A percentile compares a stretch with the other conserved stretches of the same genome.
phyloP scores from a whole-genome alignment of 1,284 basidiomycete species.

The Trichosporon coremiiforme region DNA sequence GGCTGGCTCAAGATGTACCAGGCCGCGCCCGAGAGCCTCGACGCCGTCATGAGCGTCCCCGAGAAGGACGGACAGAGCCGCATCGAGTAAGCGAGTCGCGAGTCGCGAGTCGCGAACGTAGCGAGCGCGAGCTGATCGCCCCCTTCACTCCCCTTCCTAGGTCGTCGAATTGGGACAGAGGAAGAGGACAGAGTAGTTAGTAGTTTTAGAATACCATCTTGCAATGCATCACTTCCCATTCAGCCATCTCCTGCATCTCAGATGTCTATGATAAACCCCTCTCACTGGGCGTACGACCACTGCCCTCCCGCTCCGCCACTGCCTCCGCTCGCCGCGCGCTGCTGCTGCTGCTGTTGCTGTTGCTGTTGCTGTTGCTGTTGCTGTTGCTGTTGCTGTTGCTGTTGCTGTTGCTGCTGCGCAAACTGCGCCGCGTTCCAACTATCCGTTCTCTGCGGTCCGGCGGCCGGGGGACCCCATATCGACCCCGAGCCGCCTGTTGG shows the following conservation, averaged over 20 bases:
- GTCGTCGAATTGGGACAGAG: too few species aligned
- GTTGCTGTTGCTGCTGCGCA: neutral
- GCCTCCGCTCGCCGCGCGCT: neutral
- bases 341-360: conserved; percentile 1
- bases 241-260: neutral
- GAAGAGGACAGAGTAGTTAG: neutral
- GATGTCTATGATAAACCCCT: neutral
- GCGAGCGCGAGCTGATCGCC: neutral
- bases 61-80: conserved; percentile 1
- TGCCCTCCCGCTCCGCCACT: neutral
- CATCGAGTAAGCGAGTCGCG: neutral
- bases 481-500: neutral
- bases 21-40: neutral
- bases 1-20: conserved; percentile 68
- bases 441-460: neutral
- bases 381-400: neutral
- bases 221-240: conserved; percentile 9
- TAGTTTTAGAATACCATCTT: conserved; percentile 1
- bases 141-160: too few species aligned
- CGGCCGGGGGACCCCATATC: conserved; percentile 5
- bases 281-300: neutral
- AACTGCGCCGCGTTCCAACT: neutral
- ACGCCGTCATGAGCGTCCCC: neutral
- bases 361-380: too few species aligned
- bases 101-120: neutral